phyloP scores from a whole-genome alignment of 1,139 yeast species.

The Blastobotrys buckinghamii region DNA sequence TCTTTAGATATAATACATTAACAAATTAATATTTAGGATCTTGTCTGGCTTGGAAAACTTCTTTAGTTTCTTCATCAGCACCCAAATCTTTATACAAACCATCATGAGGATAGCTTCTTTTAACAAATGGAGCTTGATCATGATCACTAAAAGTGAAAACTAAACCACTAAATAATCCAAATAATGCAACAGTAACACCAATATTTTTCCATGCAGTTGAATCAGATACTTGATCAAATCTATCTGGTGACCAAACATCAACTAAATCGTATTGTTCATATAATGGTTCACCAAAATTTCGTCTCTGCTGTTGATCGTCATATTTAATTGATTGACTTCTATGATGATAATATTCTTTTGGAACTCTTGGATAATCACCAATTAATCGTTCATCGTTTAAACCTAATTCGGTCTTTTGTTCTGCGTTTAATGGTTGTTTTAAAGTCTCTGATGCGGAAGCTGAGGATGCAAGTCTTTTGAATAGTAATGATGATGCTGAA shows the following conservation, averaged over 20 bases:
- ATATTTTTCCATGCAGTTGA: conserved; percentile 52
- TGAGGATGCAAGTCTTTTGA: conserved; percentile 9
- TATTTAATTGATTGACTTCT: conserved; percentile 68
- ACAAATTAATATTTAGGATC: conserved; percentile 16
- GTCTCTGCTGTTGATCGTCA: conserved; percentile 78
- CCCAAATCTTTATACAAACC: conserved; percentile 74
- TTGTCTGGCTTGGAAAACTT: conserved; percentile 26
- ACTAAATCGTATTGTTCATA: conserved; percentile 65
- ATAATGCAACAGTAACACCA: conserved; percentile 47
- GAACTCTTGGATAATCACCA: conserved; percentile 47
- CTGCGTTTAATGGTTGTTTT: conserved; percentile 9
- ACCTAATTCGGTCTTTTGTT: conserved; percentile 8
- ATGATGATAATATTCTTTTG: conserved; percentile 47
- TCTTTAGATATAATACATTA: background rate
- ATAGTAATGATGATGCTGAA: background rate
- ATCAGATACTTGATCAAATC: conserved; percentile 56
- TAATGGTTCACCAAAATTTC: conserved; percentile 69
- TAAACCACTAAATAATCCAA: conserved; percentile 50
- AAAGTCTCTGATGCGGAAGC: background rate
- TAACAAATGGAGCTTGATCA: conserved; percentile 63
- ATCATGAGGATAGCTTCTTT: conserved; percentile 67
- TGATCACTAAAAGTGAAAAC: conserved; percentile 60
- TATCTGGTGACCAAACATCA: conserved; percentile 87
- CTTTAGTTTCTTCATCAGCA: conserved; percentile 39
- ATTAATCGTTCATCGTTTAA: conserved; percentile 22